Evolutionary conservation across 768 basidiomycete genomes (phyloP).

Genomic region (Naganishia randhawae): DNA sequence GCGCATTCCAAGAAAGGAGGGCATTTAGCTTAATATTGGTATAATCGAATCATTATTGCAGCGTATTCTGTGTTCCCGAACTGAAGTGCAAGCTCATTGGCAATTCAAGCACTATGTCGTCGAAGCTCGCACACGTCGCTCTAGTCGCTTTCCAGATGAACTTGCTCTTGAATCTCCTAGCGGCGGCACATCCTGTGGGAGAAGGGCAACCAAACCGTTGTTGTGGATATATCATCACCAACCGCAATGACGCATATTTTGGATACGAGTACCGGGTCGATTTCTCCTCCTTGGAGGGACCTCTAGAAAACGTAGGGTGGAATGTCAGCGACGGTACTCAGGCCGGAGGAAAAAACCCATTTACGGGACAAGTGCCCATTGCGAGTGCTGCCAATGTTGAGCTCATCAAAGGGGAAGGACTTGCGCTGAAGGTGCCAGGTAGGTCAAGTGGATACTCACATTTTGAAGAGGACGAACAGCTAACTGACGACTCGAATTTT

Average conservation of each 20-base stretch:
- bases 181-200: background rate
- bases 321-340: background rate
- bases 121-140: too few relatives aligned
- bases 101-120: too few relatives aligned
- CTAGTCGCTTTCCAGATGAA: background rate
- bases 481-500: background rate
- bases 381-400: constrained; percentile 5
- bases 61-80: too few relatives aligned
- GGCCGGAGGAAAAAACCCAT: background rate
- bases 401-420: background rate
- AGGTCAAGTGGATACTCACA: background rate
- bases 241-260: background rate
- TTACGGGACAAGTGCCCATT: background rate
- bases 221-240: background rate
- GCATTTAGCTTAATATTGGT: too few relatives aligned
- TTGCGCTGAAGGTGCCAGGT: constrained; percentile 6
- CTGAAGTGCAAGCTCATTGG: too few relatives aligned
- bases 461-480: background rate
- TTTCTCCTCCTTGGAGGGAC: background rate
- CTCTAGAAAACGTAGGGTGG: background rate
- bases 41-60: too few relatives aligned
- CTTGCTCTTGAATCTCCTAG: background rate
- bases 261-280: background rate
- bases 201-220: background rate
- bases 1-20: too few relatives aligned